phyloP scores from a whole-genome alignment of 768 basidiomycete genomes.

The Tricholoma matsutake region DNA sequence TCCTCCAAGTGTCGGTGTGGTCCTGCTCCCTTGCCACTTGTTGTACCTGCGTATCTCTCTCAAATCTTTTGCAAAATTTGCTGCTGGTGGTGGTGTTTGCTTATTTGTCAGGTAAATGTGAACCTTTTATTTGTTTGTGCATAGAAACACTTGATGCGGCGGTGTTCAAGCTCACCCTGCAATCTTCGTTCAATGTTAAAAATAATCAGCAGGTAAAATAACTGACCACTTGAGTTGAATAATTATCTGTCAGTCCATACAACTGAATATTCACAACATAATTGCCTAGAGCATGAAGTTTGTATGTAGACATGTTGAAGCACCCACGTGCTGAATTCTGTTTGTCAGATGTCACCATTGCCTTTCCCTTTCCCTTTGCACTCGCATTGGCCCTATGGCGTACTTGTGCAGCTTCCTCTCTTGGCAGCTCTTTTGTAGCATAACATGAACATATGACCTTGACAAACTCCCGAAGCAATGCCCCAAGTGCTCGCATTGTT shows the following conservation, averaged over 20 bases:
- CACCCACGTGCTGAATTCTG: neutral
- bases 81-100: neutral
- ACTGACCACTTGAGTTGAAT: constrained; percentile 13
- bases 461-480: constrained; percentile 1
- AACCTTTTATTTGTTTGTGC: constrained; percentile 1
- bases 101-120: neutral
- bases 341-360: neutral
- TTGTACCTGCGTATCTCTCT: neutral
- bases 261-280: constrained; percentile 7
- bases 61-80: neutral
- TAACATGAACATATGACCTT: constrained; percentile 1
- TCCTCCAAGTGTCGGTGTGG: neutral
- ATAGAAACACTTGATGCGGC: constrained; percentile 4
- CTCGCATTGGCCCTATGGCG: neutral
- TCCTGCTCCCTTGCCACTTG: neutral
- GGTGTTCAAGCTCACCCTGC: constrained; percentile 13
- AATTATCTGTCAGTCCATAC: constrained; percentile 11
- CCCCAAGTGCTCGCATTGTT: neutral
- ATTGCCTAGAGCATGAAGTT: constrained; percentile 12
- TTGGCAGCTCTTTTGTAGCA: constrained; percentile 6
- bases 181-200: neutral
- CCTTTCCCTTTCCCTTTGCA: no score
- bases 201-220: neutral
- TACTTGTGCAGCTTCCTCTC: constrained; percentile 4
- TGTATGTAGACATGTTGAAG: constrained; percentile 8